A percentile compares a stretch with the other conserved stretches of the same genome.
phyloP scores from a whole-genome alignment of 805 yeast species.

The Isabelozyma gotoi region DNA sequence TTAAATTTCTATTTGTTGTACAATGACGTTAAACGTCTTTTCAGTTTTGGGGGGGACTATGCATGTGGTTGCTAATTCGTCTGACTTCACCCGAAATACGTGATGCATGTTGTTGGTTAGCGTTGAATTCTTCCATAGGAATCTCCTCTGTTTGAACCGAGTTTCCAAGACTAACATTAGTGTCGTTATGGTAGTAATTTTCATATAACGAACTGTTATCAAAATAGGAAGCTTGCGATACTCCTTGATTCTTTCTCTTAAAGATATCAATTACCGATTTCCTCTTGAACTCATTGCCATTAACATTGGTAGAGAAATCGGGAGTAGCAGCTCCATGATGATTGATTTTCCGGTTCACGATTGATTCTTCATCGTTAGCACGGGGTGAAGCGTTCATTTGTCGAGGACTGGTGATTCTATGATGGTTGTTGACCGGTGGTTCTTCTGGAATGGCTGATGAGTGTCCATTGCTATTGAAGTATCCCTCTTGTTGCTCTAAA shows the following conservation, averaged over 20 bases:
- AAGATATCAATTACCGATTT: constrained; percentile 30
- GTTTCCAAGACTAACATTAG: constrained; percentile 32
- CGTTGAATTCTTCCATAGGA: constrained; percentile 42
- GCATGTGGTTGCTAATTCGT: constrained; percentile 9
- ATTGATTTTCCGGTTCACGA: constrained; percentile 2
- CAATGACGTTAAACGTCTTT: no score
- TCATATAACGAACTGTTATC: constrained; percentile 35
- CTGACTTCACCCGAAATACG: constrained; percentile 18
- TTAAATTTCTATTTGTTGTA: not conserved
- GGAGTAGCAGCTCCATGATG: not conserved
- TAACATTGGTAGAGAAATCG: constrained; percentile 1
- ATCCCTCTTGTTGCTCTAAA: constrained; percentile 1
- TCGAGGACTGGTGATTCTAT: constrained; percentile 17
- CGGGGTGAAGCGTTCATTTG: constrained; percentile 1
- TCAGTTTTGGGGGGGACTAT: no score
- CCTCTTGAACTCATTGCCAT: constrained; percentile 16
- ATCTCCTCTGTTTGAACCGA: constrained; percentile 50
- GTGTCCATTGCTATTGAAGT: not conserved
- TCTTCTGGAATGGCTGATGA: not conserved
- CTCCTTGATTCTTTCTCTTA: constrained; percentile 32
- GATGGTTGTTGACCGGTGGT: not conserved
- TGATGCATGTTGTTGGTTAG: constrained; percentile 19
- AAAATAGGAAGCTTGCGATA: constrained; percentile 16
- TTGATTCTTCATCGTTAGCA: constrained; percentile 1
- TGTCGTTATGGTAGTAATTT: constrained; percentile 25